Evolutionary conservation across 2,329 filamentous ascomycete genomes (phyloP).

Genomic region (Aspergillus hiratsukae): DNA sequence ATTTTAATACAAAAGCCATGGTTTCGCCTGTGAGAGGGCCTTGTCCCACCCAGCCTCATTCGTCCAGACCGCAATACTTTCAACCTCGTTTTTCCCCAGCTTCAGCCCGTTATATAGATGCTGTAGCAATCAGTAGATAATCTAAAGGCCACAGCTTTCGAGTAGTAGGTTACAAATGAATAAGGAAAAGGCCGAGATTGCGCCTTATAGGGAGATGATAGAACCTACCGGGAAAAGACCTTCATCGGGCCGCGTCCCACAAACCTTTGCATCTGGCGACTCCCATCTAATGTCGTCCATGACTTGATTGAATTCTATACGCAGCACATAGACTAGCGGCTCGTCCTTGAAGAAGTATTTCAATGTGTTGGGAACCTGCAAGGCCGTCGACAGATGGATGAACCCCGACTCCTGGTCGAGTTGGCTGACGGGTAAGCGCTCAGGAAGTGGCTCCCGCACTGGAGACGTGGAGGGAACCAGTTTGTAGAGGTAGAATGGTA

Average conservation of each 20-base stretch:
- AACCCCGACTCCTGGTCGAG: constrained; percentile 34
- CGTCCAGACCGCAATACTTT: constrained; percentile 35
- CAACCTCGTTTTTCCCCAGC: constrained; percentile 34
- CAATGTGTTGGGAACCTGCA: constrained; percentile 36
- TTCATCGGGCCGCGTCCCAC: constrained; percentile 32
- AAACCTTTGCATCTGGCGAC: constrained; percentile 33
- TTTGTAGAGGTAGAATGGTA: constrained; percentile 36
- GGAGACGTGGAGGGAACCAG: constrained; percentile 33
- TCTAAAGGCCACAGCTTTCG: neutral
- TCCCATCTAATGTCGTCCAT: constrained; percentile 33
- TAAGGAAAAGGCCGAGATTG: neutral
- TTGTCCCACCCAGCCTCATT: constrained; percentile 37
- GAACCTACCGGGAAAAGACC: constrained; percentile 37
- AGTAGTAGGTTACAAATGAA: neutral
- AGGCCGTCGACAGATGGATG: constrained; percentile 36
- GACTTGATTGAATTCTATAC: constrained; percentile 30
- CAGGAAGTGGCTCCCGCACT: constrained; percentile 33
- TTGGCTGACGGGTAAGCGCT: constrained; percentile 33
- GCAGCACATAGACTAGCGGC: constrained; percentile 34
- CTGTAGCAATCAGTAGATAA: constrained; percentile 15
- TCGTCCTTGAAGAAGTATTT: constrained; percentile 36
- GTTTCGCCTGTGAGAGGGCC: constrained; percentile 27
- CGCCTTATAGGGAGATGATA: neutral
- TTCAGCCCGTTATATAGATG: constrained; percentile 38
- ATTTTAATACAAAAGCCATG: constrained; percentile 33